These are phyloP conservation scores for Clavariopsis aquatica DNA, from an alignment of 495 filamentous ascomycete species.

Conservation along the genomic window DNA sequence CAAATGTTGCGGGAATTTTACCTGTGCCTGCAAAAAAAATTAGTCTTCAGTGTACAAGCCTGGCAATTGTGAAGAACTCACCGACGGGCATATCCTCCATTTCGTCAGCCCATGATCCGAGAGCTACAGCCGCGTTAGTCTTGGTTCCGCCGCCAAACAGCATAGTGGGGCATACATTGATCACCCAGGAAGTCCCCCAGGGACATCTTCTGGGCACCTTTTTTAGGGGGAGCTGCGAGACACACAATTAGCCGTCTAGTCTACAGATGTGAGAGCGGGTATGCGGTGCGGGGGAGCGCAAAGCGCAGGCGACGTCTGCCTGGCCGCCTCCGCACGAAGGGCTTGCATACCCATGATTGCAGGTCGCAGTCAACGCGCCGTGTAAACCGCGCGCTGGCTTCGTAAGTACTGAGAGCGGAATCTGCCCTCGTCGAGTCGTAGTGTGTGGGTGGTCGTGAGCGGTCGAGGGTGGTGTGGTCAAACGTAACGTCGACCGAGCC, in stretches of 20 bases:
- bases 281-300: not conserved
- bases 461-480: constrained; percentile 17
- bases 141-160: too few species aligned
- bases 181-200: constrained; percentile 88
- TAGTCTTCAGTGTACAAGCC: constrained; percentile 23
- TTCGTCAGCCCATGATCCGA: constrained; percentile 97
- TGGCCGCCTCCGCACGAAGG: constrained; percentile 35
- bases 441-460: constrained; percentile 14
- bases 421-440: constrained; percentile 15
- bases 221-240: constrained; percentile 74
- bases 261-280: not conserved
- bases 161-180: constrained; percentile 61
- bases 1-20: constrained; percentile 21
- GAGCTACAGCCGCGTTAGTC: constrained; percentile 60
- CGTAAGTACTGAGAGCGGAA: constrained; percentile 24
- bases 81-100: constrained; percentile 83
- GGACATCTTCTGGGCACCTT: constrained; percentile 90
- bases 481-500: constrained; percentile 27
- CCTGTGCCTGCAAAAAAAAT: constrained; percentile 39
- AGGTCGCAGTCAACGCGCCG: constrained; percentile 41
- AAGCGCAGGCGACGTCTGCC: constrained; percentile 11
- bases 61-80: constrained; percentile 51
- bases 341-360: constrained; percentile 48
- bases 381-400: constrained; percentile 37
- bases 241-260: constrained; percentile 22